Evolutionary conservation across 352 stramenopile species (phyloP).

Genomic region (Sclerospora graminicola): DNA sequence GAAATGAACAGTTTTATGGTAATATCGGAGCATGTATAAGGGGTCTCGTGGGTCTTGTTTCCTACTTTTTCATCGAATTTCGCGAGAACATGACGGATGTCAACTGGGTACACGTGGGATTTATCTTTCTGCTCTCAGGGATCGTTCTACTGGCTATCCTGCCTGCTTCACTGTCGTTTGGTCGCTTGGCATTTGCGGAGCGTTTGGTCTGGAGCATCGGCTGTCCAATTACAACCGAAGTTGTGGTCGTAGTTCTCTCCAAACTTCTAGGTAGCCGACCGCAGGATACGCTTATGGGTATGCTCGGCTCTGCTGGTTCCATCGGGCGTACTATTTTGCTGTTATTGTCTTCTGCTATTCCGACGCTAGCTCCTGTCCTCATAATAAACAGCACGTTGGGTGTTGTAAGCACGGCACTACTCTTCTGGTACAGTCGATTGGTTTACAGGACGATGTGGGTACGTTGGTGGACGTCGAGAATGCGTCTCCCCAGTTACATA

Average conservation of each 20-base stretch:
- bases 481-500: slow-evolving; percentile 2
- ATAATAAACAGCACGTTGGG: slow-evolving; percentile 61
- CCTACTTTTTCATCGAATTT: slow-evolving; percentile 77
- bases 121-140: slow-evolving; percentile 43
- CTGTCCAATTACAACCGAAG: slow-evolving; percentile 64
- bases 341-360: slow-evolving; percentile 54
- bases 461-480: slow-evolving; percentile 35
- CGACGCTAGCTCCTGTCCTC: slow-evolving; percentile 60
- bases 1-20: slow-evolving; percentile 19
- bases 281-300: slow-evolving; percentile 71
- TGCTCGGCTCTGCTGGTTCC: slow-evolving; percentile 62
- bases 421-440: slow-evolving; percentile 63
- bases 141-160: slow-evolving; percentile 48
- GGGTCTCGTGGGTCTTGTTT: slow-evolving; percentile 54
- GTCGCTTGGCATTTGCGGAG: slow-evolving; percentile 37
- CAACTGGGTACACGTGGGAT: slow-evolving; percentile 59
- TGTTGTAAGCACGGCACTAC: slow-evolving; percentile 35
- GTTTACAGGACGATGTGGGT: slow-evolving; percentile 41
- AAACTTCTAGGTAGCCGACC: slow-evolving; percentile 63
- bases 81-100: slow-evolving; percentile 56
- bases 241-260: slow-evolving; percentile 65
- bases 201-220: slow-evolving; percentile 77
- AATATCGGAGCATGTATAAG: slow-evolving; percentile 9
- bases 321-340: slow-evolving; percentile 67
- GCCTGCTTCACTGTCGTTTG: slow-evolving; percentile 35